Evolutionary conservation across 73 alveolate genomes (phyloP).

Genomic region (Paramecium pentaurelia): DNA sequence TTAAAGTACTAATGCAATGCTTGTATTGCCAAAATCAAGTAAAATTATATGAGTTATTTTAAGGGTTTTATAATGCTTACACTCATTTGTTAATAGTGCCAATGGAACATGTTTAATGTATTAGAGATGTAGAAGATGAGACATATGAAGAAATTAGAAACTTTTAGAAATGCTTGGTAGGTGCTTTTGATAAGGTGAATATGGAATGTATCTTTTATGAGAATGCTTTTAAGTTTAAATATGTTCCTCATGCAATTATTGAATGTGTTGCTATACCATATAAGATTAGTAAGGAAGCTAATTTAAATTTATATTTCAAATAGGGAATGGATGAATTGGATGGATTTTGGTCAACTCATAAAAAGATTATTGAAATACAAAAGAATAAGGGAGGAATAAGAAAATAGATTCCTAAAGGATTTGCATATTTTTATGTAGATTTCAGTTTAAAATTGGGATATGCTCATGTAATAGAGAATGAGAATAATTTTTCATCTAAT

Average conservation of each 20-base stretch:
- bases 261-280: conserved; percentile 61
- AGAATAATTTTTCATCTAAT: conserved; percentile 1
- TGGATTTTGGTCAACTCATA: conserved; percentile 58
- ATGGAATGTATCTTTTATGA: conserved; percentile 49
- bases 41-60: neutral
- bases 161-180: conserved; percentile 38
- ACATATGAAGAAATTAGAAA: conserved; percentile 50
- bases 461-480: conserved; percentile 61
- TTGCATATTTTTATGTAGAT: conserved; percentile 59
- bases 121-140: conserved; percentile 56
- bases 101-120: conserved; percentile 25
- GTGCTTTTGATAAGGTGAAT: conserved; percentile 45
- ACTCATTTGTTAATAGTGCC: conserved; percentile 52
- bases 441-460: conserved; percentile 44
- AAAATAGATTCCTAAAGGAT: conserved; percentile 59
- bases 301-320: conserved; percentile 43
- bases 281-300: conserved; percentile 31
- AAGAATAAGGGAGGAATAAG: conserved; percentile 56
- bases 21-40: neutral
- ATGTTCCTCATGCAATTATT: conserved; percentile 51
- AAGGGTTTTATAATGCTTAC: conserved; percentile 8
- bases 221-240: conserved; percentile 37
- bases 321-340: conserved; percentile 61
- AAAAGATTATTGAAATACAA: conserved; percentile 44
- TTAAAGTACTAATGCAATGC: neutral